Base-by-base conservation (phyloP, 208 protist genomes). In the Crithidia brevicula region DNA sequence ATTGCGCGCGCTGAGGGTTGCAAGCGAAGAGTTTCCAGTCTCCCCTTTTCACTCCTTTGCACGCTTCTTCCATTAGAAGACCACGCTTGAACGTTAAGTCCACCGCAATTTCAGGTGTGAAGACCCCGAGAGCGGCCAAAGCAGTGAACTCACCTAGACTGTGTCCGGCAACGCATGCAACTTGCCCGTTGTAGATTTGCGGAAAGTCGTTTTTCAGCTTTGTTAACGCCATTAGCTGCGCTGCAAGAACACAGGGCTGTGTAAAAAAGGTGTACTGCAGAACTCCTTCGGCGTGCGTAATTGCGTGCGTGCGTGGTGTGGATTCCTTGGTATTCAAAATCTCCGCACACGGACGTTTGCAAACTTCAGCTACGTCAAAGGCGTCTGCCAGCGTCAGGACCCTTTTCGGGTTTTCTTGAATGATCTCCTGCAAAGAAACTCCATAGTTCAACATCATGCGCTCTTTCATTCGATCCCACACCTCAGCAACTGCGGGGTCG, bases 71-170 rank as follows among this genome's bases (percentile, higher is more conserved):
- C 89, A 97, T 97, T 10, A 97, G 58, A 11, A 91, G 42, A 25
- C 92, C 92, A 9, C 92, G 85, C 42, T 85, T 80, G 49, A 86
- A 97, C 16, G 82, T 85, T 23, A 97, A 64, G 36, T 93, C 81
- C 18, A 95, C 51, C 6, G 84, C 87, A 7, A 74, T 81, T 59
- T 95, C 85, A 0, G 89, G 79, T 8, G 82, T 72, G 65, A 94
- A 94, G 11, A 94, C 78, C 22, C 86, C 89, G 2, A 93, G 68
- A 0, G 86, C 86, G 45, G 61, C 67, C 1, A 97, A 71, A 7
- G 89, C 92, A 4, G 87, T 88, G 66, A 94, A 93, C 69, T 97
- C 89, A 28, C 92, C 92, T n/a, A 97, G 67, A 60, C 92, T 97
- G 62, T 97, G 92, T 6, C 92, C 92, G 18, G 86, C 87, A 20